phyloP scores from a whole-genome alignment of 1,284 basidiomycete species.

The Inonotus obliquus region DNA sequence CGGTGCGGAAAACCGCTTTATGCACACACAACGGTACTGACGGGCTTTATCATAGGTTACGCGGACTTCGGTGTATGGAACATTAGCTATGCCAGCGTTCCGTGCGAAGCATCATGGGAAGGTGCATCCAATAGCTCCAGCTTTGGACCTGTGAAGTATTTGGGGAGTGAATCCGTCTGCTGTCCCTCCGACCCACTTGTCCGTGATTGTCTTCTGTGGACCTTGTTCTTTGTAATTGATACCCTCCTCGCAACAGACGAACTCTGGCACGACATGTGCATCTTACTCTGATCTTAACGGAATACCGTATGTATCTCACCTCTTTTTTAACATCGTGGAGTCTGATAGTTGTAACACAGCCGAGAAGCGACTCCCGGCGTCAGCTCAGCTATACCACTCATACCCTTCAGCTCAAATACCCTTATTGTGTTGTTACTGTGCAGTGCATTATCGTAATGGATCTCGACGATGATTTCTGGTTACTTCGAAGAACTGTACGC shows the following conservation, averaged over 20 bases:
- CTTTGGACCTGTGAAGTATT: conserved; percentile 53
- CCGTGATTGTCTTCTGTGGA: conserved; percentile 21
- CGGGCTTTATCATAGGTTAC: conserved; percentile 32
- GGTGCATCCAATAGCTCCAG: conserved; percentile 56
- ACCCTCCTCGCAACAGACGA: conserved; percentile 33
- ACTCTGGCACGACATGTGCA: conserved; percentile 52
- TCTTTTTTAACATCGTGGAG: neutral
- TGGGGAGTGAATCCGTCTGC: conserved; percentile 53
- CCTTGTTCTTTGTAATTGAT: neutral
- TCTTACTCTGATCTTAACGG: conserved; percentile 68
- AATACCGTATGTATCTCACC: too few relatives aligned
- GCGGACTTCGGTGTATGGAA: conserved; percentile 84
- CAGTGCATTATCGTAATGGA: neutral
- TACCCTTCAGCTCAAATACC: neutral
- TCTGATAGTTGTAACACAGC: neutral
- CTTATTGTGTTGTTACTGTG: neutral
- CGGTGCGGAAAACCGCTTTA: conserved; percentile 33
- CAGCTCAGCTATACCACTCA: conserved; percentile 2
- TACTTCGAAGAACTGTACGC: neutral
- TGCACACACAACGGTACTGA: neutral
- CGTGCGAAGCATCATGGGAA: conserved; percentile 55
- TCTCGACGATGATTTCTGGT: neutral
- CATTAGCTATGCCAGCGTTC: conserved; percentile 57
- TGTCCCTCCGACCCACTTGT: conserved; percentile 67
- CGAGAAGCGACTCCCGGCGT: conserved; percentile 14